A percentile compares a stretch with the other conserved stretches of the same genome.
phyloP scores from a whole-genome alignment of 352 stramenopile species.

The Pythium volutum region DNA sequence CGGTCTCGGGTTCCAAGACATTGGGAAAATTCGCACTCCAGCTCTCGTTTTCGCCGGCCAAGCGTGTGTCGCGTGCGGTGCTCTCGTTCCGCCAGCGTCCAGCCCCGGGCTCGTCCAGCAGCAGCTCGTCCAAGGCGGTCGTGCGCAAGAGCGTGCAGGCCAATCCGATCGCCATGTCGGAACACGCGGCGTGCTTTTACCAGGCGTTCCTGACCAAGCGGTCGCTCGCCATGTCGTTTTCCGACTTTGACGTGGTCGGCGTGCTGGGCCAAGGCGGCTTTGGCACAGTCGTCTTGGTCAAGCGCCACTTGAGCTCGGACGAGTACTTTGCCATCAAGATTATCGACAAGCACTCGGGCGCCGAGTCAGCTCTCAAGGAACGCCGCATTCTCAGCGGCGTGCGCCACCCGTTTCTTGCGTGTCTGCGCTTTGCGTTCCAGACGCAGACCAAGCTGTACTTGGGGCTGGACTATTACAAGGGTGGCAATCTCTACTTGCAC shows the following conservation, averaged over 20 bases:
- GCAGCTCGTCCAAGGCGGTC: neutral
- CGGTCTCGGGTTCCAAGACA: slow-evolving; percentile 70
- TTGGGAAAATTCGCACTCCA: slow-evolving; percentile 72
- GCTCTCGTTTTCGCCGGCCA: slow-evolving; percentile 79
- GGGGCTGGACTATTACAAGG: slow-evolving; percentile 84
- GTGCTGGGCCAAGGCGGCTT: slow-evolving; percentile 81
- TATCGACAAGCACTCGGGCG: slow-evolving; percentile 79
- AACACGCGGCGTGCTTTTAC: slow-evolving; percentile 78
- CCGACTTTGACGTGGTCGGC: slow-evolving; percentile 81
- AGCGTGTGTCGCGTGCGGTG: slow-evolving; percentile 79
- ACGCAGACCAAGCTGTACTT: slow-evolving; percentile 81
- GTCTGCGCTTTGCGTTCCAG: slow-evolving; percentile 84
- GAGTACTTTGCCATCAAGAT: slow-evolving; percentile 89
- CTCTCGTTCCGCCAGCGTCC: slow-evolving; percentile 77
- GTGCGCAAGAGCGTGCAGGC: slow-evolving; percentile 50
- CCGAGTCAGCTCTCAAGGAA: slow-evolving; percentile 74
- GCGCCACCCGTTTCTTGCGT: slow-evolving; percentile 77
- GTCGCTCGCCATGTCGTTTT: slow-evolving; percentile 79
- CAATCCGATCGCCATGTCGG: slow-evolving; percentile 74
- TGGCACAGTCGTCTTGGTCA: slow-evolving; percentile 77
- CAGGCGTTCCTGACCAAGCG: slow-evolving; percentile 82
- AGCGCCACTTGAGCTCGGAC: slow-evolving; percentile 68
- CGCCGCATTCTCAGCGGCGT: slow-evolving; percentile 72
- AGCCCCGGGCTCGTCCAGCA: slow-evolving; percentile 23
- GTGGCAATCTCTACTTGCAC: slow-evolving; percentile 82